phyloP scores from a whole-genome alignment of 306 rosid species.

The Cajanus cajan region DNA sequence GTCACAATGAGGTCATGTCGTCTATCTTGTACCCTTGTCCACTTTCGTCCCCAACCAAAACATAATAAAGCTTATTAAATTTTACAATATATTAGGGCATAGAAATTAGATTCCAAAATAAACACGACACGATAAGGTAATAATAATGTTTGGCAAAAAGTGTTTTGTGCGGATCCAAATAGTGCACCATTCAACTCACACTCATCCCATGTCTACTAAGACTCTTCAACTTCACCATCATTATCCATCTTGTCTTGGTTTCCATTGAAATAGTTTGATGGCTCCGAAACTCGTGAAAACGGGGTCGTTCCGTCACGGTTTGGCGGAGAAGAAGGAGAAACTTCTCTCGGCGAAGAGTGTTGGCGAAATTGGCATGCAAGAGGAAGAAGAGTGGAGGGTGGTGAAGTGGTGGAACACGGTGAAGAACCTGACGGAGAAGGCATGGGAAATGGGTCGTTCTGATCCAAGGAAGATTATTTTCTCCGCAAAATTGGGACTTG shows the following conservation, averaged over 20 bases:
- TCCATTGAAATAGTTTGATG: constrained; percentile 6
- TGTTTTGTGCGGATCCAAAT: not conserved
- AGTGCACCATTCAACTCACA: not conserved
- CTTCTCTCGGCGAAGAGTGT: constrained; percentile 46
- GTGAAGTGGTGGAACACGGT: constrained; percentile 26
- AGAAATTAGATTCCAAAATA: not conserved
- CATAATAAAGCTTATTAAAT: not conserved
- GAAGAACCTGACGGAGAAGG: constrained; percentile 32
- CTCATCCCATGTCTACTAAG: not conserved
- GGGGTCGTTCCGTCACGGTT: constrained; percentile 65
- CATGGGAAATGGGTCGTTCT: constrained; percentile 64
- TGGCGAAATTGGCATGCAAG: constrained; percentile 32
- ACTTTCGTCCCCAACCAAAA: not conserved
- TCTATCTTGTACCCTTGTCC: not conserved
- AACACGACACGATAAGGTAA: not conserved
- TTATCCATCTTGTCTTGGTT: not conserved
- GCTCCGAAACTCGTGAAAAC: constrained; percentile 36
- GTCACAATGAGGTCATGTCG: not conserved
- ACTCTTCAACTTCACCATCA: not conserved
- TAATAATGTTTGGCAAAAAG: not conserved
- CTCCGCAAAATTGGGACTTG: constrained; percentile 86
- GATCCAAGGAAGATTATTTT: constrained; percentile 84
- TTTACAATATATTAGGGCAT: not conserved
- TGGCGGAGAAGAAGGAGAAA: constrained; percentile 65
- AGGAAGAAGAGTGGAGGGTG: constrained; percentile 21